phyloP scores from a whole-genome alignment of 2,329 filamentous ascomycete genomes.

The Colletotrichum sp. region DNA sequence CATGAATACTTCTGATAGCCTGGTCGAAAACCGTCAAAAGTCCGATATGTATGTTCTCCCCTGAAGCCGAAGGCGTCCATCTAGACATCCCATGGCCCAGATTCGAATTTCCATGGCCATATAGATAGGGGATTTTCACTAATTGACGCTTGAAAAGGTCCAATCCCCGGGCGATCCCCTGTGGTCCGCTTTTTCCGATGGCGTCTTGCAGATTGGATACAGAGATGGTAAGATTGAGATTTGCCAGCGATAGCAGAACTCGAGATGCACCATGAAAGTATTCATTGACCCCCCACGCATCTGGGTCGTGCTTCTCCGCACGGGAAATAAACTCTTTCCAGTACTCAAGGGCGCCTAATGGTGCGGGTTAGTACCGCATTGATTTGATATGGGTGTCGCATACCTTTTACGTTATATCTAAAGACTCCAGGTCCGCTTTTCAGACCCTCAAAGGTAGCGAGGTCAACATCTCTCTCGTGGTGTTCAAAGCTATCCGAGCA shows the following conservation, averaged over 20 bases:
- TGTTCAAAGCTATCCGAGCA: neutral
- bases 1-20: neutral
- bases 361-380: neutral
- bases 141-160: neutral
- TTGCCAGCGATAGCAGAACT: neutral
- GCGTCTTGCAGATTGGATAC: conserved; percentile 1
- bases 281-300: neutral
- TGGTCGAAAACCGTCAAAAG: neutral
- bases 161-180: neutral
- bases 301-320: neutral
- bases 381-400: neutral
- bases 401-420: neutral
- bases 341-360: neutral
- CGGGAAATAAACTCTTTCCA: fast-evolving
- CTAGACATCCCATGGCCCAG: no score
- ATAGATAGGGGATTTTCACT: no score
- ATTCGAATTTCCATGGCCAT: neutral
- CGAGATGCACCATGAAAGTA: neutral
- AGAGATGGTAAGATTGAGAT: neutral
- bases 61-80: neutral
- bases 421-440: neutral
- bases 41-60: neutral
- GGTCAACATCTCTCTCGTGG: neutral
- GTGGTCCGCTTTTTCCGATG: neutral
- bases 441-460: neutral